Evolutionary conservation across 2,329 filamentous ascomycete species (phyloP).

Genomic region (Botrytis medusae): DNA sequence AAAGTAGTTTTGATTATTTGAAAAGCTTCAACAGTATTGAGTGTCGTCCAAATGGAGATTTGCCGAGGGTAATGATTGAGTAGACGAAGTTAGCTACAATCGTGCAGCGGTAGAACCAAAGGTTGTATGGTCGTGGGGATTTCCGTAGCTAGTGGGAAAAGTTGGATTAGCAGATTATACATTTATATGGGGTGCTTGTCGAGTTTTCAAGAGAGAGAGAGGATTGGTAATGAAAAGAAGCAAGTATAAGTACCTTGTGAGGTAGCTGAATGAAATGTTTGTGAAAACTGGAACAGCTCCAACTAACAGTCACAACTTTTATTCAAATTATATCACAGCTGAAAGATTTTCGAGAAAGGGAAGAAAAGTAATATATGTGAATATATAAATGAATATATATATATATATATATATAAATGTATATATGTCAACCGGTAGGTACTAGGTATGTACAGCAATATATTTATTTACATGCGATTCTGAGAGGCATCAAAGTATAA

Average conservation of each 20-base stretch:
- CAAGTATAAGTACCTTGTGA: constrained; percentile 1
- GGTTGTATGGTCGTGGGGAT: not conserved
- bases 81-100: not conserved
- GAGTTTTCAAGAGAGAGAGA: constrained; percentile 4
- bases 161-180: constrained; percentile 2
- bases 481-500: not conserved
- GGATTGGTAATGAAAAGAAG: constrained; percentile 8
- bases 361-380: not conserved
- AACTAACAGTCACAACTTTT: not conserved
- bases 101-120: not conserved
- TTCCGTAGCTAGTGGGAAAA: constrained; percentile 2
- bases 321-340: not conserved
- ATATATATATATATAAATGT: not conserved
- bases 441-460: not conserved
- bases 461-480: not conserved
- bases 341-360: not conserved
- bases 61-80: not conserved
- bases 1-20: not conserved
- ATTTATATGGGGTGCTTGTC: not conserved
- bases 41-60: not conserved
- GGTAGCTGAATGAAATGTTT: not conserved
- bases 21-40: not conserved
- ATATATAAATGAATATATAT: not conserved
- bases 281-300: not conserved
- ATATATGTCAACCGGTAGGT: not conserved